Evolutionary conservation across 306 rosid genomes (phyloP).

Genomic region (Prunus kanzakura): DNA sequence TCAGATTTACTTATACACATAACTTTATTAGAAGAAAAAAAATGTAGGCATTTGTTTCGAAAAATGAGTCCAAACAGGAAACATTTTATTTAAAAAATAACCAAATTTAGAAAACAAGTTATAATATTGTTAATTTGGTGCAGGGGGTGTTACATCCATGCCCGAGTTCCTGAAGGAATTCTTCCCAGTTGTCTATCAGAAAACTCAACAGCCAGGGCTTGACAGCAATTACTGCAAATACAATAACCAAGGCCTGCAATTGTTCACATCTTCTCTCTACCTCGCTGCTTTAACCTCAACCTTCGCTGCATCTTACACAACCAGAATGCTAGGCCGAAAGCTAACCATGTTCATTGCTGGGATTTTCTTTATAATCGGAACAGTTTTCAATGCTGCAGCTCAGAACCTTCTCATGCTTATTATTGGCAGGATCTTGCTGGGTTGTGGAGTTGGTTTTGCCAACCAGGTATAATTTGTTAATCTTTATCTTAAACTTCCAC

Average conservation of each 20-base stretch:
- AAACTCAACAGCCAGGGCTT: background rate
- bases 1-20: too few species aligned
- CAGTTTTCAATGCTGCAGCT: constrained; percentile 42
- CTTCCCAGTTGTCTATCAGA: constrained; percentile 48
- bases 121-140: background rate
- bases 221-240: constrained; percentile 18
- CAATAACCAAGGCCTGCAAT: constrained; percentile 58
- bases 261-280: constrained; percentile 75
- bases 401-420: constrained; percentile 40
- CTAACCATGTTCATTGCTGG: too few species aligned
- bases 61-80: too few species aligned
- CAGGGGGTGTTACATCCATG: constrained; percentile 81
- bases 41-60: too few species aligned
- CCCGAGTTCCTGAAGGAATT: constrained; percentile 44
- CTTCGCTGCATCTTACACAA: constrained; percentile 46
- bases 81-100: too few species aligned
- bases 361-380: constrained; percentile 36
- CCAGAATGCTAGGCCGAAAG: constrained; percentile 43
- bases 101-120: too few species aligned
- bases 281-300: constrained; percentile 59
- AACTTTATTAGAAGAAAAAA: too few species aligned
- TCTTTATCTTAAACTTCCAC: too few species aligned
- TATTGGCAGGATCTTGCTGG: constrained; percentile 52
- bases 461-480: constrained; percentile 48
- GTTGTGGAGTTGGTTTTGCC: constrained; percentile 79